Conservation (phyloP, 768 basidiomycete species). For the Mrakia frigida region DNA sequence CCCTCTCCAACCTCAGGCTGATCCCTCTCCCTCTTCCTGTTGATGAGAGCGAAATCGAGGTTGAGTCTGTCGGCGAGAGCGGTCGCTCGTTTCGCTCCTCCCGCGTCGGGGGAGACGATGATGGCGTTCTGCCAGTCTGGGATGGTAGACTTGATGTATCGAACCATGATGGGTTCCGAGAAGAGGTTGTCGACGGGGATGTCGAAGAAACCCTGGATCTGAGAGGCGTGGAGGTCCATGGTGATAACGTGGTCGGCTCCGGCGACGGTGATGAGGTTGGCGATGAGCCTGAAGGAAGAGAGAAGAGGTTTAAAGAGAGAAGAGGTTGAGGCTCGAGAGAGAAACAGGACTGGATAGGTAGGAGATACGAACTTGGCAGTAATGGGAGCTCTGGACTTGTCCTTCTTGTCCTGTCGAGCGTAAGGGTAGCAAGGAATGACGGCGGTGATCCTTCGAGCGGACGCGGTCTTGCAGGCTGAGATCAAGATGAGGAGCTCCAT, state of each 20-base stretch:
- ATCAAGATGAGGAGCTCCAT: slow-evolving; percentile 99
- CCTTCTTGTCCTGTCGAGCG: slow-evolving; percentile 96
- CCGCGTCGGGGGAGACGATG: slow-evolving; percentile 96
- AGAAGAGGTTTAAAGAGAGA: not conserved
- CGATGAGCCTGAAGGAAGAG: slow-evolving; percentile 57
- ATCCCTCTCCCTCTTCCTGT: slow-evolving; percentile 63
- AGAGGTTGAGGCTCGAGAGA: not conserved
- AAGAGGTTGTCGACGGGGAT: slow-evolving; percentile 99
- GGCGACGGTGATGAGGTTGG: slow-evolving; percentile 84
- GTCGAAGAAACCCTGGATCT: slow-evolving; percentile 99
- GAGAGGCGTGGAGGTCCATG: slow-evolving; percentile 97
- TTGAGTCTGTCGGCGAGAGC: slow-evolving; percentile 93
- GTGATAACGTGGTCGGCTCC: slow-evolving; percentile 98
- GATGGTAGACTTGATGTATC: slow-evolving; percentile 91
- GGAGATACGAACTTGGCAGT: slow-evolving; percentile 64
- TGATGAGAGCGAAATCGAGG: slow-evolving; percentile 96
- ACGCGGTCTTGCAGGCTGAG: slow-evolving; percentile 90
- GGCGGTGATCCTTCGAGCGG: slow-evolving; percentile 95
- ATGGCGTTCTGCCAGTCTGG: slow-evolving; percentile 71
- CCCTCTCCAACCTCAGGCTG: slow-evolving; percentile 31
- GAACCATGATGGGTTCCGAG: slow-evolving; percentile 89
- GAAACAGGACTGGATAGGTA: not conserved
- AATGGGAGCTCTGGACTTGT: slow-evolving; percentile 96
- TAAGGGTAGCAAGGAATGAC: slow-evolving; percentile 96
- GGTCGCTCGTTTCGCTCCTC: slow-evolving; percentile 95